Conservation (phyloP, 2,329 filamentous ascomycete genomes). For the Botrytis galanthina region DNA sequence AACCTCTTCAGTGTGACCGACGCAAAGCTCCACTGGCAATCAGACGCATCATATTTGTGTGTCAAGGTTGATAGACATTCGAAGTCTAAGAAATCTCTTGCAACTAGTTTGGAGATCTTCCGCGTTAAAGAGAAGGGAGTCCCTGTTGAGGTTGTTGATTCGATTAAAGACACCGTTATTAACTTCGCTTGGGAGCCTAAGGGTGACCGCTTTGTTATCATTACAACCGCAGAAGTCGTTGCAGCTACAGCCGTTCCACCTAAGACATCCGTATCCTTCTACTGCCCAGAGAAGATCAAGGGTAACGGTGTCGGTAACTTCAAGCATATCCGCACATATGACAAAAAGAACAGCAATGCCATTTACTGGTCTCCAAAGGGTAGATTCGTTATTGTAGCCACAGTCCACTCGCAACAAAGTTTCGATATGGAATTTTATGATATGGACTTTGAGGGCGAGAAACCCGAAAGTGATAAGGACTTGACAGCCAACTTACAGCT, state of each 20-base stretch:
- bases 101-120: constrained; percentile 98
- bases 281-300: constrained; percentile 94
- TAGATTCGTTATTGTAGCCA: constrained; percentile 90
- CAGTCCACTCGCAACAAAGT: constrained; percentile 87
- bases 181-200: constrained; percentile 99
- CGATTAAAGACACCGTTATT: constrained; percentile 96
- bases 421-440: constrained; percentile 98
- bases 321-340: constrained; percentile 89
- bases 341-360: constrained; percentile 99
- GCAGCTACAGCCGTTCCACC: constrained; percentile 78
- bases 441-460: constrained; percentile 96
- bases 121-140: constrained; percentile 96
- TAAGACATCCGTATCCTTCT: constrained; percentile 94
- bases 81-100: constrained; percentile 97
- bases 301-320: constrained; percentile 81
- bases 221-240: constrained; percentile 84
- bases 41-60: constrained; percentile 87
- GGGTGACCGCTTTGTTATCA: constrained; percentile 94
- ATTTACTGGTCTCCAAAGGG: constrained; percentile 99
- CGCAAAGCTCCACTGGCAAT: constrained; percentile 98
- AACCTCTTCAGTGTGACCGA: constrained; percentile 98
- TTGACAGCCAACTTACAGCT: constrained; percentile 90
- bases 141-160: constrained; percentile 95
- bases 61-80: constrained; percentile 99
- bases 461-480: constrained; percentile 89